Conservation (phyloP, 495 filamentous ascomycete genomes). For the Aspergillus coremiiformis region DNA sequence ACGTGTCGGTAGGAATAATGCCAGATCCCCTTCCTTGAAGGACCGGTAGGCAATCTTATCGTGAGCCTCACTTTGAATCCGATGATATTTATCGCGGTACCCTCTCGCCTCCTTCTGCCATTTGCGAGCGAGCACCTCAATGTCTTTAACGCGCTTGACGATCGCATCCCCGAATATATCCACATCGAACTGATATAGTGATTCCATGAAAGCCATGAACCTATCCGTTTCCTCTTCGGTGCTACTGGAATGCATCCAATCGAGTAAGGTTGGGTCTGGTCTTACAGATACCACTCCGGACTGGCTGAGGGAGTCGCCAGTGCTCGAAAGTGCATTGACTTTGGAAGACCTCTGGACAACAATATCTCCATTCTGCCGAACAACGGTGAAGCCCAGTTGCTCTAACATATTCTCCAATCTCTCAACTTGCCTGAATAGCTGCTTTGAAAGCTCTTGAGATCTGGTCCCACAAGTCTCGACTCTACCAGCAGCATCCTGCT, state of each 20-base stretch:
- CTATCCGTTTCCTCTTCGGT: slow-evolving; percentile 57
- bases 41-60: slow-evolving; percentile 95
- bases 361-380: slow-evolving; percentile 65
- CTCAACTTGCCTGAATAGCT: slow-evolving; percentile 70
- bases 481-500: slow-evolving; percentile 38
- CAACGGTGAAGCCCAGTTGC: slow-evolving; percentile 71
- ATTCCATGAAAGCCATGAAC: slow-evolving; percentile 64
- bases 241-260: slow-evolving; percentile 70
- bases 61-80: slow-evolving; percentile 78
- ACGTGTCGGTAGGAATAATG: slow-evolving; percentile 87
- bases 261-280: slow-evolving; percentile 59
- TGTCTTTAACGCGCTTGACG: slow-evolving; percentile 78
- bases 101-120: slow-evolving; percentile 78
- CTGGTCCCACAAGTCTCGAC: slow-evolving; percentile 57
- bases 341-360: slow-evolving; percentile 67
- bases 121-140: slow-evolving; percentile 82
- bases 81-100: slow-evolving; percentile 82
- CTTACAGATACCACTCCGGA: slow-evolving; percentile 46
- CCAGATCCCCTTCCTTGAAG: slow-evolving; percentile 95
- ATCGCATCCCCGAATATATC: slow-evolving; percentile 75
- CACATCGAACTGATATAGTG: slow-evolving; percentile 68
- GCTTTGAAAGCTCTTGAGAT: slow-evolving; percentile 74
- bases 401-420: slow-evolving; percentile 72
- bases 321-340: slow-evolving; percentile 50
- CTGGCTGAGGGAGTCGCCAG: slow-evolving; percentile 54